A percentile compares a stretch with the other conserved stretches of the same genome.
Evolutionary conservation across 2,329 filamentous ascomycete genomes (phyloP).

Genomic region (Sclerotinia spermophila): DNA sequence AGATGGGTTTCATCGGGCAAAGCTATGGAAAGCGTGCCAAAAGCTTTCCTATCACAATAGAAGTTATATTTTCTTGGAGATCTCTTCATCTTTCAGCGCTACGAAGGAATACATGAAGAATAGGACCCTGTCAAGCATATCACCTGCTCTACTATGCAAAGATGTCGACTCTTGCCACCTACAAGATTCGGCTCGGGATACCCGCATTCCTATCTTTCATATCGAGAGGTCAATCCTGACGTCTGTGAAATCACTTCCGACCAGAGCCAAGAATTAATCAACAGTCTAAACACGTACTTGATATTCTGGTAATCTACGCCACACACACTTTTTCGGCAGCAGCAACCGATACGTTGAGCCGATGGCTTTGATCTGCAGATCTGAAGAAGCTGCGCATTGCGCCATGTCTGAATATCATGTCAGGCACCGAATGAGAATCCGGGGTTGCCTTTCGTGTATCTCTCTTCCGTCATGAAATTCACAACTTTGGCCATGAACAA

Average conservation of each 20-base stretch:
- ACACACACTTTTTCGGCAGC: neutral
- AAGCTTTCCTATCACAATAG: neutral
- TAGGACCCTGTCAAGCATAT: neutral
- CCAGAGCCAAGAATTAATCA: neutral
- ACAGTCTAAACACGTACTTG: neutral
- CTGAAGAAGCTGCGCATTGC: neutral
- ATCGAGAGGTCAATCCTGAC: neutral
- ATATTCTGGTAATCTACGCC: neutral
- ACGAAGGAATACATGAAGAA: neutral
- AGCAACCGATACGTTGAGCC: neutral
- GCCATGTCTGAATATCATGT: neutral
- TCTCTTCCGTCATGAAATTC: too few species aligned
- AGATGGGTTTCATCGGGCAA: neutral
- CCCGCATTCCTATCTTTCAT: constrained; percentile 1
- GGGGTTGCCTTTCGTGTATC: neutral
- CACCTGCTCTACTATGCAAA: neutral
- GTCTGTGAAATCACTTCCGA: neutral
- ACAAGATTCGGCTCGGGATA: neutral
- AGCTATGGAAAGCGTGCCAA: neutral
- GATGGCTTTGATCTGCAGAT: neutral
- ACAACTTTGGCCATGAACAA: too few species aligned
- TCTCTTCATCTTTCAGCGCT: neutral
- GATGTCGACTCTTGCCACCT: neutral
- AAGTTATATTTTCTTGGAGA: neutral
- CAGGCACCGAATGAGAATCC: neutral